A percentile compares a stretch with the other conserved stretches of the same genome.
phyloP scores from a whole-genome alignment of 257 asterid genomes.

The Nicotiana noctiflora region DNA sequence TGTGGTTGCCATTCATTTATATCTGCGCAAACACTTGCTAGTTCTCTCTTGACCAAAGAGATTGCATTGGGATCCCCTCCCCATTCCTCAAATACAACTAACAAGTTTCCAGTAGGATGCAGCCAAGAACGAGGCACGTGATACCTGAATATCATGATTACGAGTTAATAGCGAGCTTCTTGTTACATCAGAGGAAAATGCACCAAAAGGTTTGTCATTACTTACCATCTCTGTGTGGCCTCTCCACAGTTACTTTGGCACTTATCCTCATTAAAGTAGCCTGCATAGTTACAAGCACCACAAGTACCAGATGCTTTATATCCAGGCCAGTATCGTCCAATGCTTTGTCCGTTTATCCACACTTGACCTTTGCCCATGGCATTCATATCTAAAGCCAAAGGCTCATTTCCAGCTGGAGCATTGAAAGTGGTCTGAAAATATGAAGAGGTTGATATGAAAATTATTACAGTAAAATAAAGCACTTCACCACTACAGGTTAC shows the following conservation, averaged over 20 bases:
- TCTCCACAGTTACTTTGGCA: constrained; percentile 76
- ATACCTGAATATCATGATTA: constrained; percentile 44
- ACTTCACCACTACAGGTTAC: background rate
- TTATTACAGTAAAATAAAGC: background rate
- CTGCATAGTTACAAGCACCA: constrained; percentile 70
- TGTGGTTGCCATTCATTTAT: constrained; percentile 84
- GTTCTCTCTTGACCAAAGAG: constrained; percentile 59
- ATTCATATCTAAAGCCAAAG: constrained; percentile 86
- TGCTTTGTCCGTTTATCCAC: constrained; percentile 89
- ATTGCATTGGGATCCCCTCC: constrained; percentile 83
- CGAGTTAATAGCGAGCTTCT: background rate
- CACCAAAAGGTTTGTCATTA: background rate
- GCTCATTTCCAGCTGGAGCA: constrained; percentile 82
- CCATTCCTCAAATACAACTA: constrained; percentile 92
- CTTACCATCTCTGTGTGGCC: constrained; percentile 89
- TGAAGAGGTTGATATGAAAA: background rate
- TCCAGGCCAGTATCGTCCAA: constrained; percentile 84
- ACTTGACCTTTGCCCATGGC: constrained; percentile 96
- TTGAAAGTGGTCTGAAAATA: constrained; percentile 61
- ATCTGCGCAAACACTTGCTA: constrained; percentile 69
- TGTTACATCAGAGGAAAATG: background rate
- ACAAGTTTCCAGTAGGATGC: constrained; percentile 55
- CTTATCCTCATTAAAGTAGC: constrained; percentile 62
- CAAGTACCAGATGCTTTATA: constrained; percentile 74
- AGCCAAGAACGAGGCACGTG: constrained; percentile 96